Conservation (phyloP, 2,329 filamentous ascomycete species). For the Exophiala dermatitidis region DNA sequence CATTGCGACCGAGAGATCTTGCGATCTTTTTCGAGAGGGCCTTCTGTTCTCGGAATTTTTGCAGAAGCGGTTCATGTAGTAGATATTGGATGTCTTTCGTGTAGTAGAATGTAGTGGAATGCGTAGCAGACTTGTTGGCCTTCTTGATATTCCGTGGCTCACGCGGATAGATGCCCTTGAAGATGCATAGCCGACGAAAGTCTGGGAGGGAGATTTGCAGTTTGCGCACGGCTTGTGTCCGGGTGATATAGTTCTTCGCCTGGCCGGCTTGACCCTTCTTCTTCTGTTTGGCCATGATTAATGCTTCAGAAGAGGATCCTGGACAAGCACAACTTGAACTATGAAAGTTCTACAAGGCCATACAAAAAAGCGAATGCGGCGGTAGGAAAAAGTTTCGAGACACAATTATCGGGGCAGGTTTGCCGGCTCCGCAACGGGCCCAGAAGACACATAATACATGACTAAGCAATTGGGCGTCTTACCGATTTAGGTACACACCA, state of each 20-base stretch:
- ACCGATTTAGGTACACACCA: too few relatives aligned
- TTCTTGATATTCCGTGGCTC: conserved; percentile 97
- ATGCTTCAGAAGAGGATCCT: neutral
- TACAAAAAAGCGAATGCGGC: neutral
- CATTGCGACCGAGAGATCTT: conserved; percentile 80
- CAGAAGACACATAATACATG: neutral
- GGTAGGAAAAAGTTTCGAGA: conserved; percentile 13
- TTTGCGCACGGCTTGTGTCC: conserved; percentile 94
- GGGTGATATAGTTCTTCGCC: conserved; percentile 96
- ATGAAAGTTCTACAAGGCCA: too few relatives aligned
- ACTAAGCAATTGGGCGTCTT: too few relatives aligned
- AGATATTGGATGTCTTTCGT: conserved; percentile 98
- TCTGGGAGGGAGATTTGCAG: conserved; percentile 94
- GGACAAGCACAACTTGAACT: too few relatives aligned
- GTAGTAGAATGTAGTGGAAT: conserved; percentile 84
- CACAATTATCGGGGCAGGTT: conserved; percentile 1
- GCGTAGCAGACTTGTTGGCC: conserved; percentile 81
- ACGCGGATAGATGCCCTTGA: conserved; percentile 98
- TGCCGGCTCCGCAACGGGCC: conserved; percentile 1
- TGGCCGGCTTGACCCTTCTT: conserved; percentile 86
- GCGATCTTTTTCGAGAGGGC: conserved; percentile 96
- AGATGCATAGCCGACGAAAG: conserved; percentile 97
- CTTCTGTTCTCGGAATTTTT: conserved; percentile 96
- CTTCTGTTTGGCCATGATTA: conserved; percentile 70
- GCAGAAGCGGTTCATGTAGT: conserved; percentile 86